phyloP scores from a whole-genome alignment of 73 alveolate genomes.

The Paramecium octaurelia region DNA sequence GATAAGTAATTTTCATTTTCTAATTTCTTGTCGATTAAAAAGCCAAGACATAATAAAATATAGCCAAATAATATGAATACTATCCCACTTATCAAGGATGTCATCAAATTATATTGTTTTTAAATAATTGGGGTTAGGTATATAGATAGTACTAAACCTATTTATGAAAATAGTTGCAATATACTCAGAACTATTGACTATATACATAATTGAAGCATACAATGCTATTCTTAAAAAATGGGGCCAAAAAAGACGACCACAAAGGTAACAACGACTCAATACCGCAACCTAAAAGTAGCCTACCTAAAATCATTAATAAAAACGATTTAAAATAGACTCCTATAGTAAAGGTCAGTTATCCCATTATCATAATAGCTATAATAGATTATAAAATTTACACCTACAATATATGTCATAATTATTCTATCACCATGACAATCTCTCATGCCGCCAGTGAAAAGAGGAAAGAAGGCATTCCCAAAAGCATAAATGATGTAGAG shows the following conservation, averaged over 20 bases:
- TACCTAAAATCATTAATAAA: background rate
- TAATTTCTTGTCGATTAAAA: background rate
- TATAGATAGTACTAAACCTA: background rate
- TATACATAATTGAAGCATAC: background rate
- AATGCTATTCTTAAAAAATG: background rate
- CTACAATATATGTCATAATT: constrained; percentile 13
- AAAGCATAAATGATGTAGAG: constrained; percentile 1
- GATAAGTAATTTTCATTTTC: constrained; percentile 14
- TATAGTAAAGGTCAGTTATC: background rate
- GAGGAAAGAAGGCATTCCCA: constrained; percentile 36
- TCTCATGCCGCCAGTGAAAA: constrained; percentile 37
- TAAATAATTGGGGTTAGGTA: background rate
- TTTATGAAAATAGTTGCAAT: background rate
- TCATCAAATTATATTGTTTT: background rate
- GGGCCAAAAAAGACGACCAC: background rate
- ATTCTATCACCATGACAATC: background rate
- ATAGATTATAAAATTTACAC: background rate
- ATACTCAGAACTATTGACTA: constrained; percentile 31
- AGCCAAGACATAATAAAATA: background rate
- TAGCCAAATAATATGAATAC: background rate
- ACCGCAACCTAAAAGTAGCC: constrained; percentile 41
- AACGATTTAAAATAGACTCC: constrained; percentile 14
- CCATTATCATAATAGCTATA: background rate
- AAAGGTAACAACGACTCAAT: background rate
- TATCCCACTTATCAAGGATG: background rate